These are phyloP conservation scores for Trichoderma arundinaceum DNA, from an alignment of 2,329 filamentous ascomycete genomes.

Conservation along the genomic window DNA sequence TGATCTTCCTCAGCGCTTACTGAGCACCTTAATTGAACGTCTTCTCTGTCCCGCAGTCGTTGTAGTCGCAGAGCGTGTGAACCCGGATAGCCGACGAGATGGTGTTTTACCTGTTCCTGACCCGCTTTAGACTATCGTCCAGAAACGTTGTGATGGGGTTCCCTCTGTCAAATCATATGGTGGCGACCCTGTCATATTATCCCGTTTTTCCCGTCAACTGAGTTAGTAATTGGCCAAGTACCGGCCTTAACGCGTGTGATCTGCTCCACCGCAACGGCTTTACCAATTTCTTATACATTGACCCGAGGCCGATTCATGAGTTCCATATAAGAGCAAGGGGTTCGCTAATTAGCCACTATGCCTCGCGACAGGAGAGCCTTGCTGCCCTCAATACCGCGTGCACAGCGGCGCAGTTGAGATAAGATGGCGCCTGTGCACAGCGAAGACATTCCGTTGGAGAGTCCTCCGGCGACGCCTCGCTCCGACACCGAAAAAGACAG, in stretches of 20 bases:
- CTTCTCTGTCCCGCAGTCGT: neutral
- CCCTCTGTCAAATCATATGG: neutral
- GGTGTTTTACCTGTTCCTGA: neutral
- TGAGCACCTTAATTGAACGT: neutral
- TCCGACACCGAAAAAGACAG: conserved; percentile 14
- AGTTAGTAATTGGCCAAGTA: conserved; percentile 3
- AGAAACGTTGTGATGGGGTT: neutral
- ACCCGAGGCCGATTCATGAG: neutral
- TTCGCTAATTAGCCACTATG: conserved; percentile 20
- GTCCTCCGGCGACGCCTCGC: neutral
- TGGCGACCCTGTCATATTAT: neutral
- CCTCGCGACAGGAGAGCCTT: conserved; percentile 1
- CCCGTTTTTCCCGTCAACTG: conserved; percentile 3
- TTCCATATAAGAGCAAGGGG: conserved; percentile 21
- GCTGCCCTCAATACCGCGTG: conserved; percentile 3
- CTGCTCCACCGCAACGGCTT: conserved; percentile 17
- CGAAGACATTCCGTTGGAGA: conserved; percentile 9
- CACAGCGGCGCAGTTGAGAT: neutral
- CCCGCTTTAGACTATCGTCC: neutral
- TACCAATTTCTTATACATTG: conserved; percentile 23
- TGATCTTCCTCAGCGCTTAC: too few relatives aligned
- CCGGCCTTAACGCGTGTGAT: neutral
- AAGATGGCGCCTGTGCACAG: conserved; percentile 11
- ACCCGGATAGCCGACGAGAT: neutral
- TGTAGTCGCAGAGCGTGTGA: neutral